Percentiles rank a stretch among this genome's conserved stretches.
phyloP scores from a whole-genome alignment of 495 filamentous ascomycete genomes.

The Pyronema omphalodes region DNA sequence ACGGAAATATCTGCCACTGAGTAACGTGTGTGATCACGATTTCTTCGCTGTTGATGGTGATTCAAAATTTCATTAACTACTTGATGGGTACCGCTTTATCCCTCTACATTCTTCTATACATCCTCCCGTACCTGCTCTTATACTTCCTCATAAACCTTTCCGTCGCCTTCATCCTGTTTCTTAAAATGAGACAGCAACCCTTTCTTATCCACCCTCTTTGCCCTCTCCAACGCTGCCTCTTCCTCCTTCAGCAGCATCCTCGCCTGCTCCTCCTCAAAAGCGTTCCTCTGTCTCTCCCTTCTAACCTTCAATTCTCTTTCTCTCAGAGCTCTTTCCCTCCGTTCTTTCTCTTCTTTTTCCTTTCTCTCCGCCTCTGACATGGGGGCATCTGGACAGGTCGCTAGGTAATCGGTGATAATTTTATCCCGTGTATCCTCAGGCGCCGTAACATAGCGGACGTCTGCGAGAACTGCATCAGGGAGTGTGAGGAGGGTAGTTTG shows the following conservation, averaged over 20 bases:
- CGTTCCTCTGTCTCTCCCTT: constrained; percentile 15
- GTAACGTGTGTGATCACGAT: no score
- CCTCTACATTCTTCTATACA: no score
- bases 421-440: constrained; percentile 48
- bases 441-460: constrained; percentile 69
- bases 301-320: constrained; percentile 15
- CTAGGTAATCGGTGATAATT: constrained; percentile 58
- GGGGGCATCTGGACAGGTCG: constrained; percentile 49
- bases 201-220: constrained; percentile 23
- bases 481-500: constrained; percentile 45
- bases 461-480: constrained; percentile 48
- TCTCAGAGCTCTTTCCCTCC: constrained; percentile 19
- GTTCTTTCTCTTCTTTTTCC: constrained; percentile 31
- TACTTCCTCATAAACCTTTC: background rate
- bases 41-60: no score
- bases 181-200: constrained; percentile 19
- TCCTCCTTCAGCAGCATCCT: constrained; percentile 17
- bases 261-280: constrained; percentile 18
- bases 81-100: no score
- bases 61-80: no score
- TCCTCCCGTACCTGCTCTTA: no score
- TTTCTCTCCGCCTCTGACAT: constrained; percentile 37
- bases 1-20: no score
- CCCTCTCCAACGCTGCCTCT: constrained; percentile 20
- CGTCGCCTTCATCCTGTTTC: constrained; percentile 7